These are phyloP conservation scores for Cercospora brassicicola DNA, from an alignment of 2,329 filamentous ascomycete genomes.

Conservation along the genomic window DNA sequence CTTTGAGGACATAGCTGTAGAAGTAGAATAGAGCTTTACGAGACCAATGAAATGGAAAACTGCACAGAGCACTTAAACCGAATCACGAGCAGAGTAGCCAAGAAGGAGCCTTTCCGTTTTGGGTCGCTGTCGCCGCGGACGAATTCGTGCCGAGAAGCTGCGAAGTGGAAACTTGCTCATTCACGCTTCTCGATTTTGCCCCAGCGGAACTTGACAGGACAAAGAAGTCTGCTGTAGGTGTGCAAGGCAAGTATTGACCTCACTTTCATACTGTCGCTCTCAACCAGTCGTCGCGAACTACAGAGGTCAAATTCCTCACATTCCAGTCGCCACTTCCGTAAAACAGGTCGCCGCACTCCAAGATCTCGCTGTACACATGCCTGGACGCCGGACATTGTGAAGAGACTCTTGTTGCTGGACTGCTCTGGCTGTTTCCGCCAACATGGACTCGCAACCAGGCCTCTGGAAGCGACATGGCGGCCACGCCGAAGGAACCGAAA, in stretches of 20 bases:
- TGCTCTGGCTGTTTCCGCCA: background rate
- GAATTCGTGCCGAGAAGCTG: background rate
- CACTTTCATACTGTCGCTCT: background rate
- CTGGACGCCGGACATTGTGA: background rate
- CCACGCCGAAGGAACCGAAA: slow-evolving; percentile 13
- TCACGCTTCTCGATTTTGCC: background rate
- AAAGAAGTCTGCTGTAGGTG: background rate
- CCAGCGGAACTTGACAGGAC: background rate
- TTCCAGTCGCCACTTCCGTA: background rate
- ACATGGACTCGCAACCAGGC: background rate
- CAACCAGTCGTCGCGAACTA: background rate
- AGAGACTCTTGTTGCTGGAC: background rate
- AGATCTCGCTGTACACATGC: background rate
- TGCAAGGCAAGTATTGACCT: background rate
- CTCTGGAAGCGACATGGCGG: slow-evolving; percentile 12
- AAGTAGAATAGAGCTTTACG: slow-evolving; percentile 16
- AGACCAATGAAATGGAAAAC: background rate
- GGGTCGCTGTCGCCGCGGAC: background rate
- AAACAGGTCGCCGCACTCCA: no score
- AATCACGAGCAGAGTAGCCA: background rate
- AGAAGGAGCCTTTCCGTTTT: background rate
- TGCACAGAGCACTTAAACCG: background rate
- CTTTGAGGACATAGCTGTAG: background rate
- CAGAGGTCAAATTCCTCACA: background rate
- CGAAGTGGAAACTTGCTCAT: slow-evolving; percentile 1